phyloP scores from a whole-genome alignment of 495 filamentous ascomycete genomes.

The Tricharina praecox region DNA sequence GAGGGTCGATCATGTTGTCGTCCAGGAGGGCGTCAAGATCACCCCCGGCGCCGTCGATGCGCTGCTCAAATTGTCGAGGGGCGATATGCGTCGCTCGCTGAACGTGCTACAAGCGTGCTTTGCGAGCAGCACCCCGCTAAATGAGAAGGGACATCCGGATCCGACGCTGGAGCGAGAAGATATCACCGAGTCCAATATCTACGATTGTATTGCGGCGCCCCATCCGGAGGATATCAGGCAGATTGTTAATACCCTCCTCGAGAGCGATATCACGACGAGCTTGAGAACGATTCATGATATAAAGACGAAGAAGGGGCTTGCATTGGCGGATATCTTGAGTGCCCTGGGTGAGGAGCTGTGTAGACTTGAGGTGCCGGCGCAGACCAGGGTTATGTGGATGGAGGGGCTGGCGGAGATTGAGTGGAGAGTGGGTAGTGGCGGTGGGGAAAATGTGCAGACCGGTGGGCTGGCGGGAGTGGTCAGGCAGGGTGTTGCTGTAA shows the following conservation, averaged over 20 bases:
- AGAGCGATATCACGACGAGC: constrained; percentile 72
- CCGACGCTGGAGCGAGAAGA: constrained; percentile 47
- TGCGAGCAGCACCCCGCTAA: constrained; percentile 58
- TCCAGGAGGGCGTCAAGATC: constrained; percentile 73
- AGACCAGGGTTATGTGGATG: constrained; percentile 80
- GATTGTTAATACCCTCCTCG: constrained; percentile 68
- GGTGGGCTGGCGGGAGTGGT: constrained; percentile 82
- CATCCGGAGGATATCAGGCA: constrained; percentile 75
- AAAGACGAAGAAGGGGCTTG: constrained; percentile 73
- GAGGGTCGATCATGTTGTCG: constrained; percentile 78
- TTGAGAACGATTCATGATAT: constrained; percentile 71
- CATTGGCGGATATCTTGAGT: constrained; percentile 82
- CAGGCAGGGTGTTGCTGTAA: constrained; percentile 67
- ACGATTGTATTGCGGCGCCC: constrained; percentile 92
- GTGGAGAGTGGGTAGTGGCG: constrained; percentile 75
- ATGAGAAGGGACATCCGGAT: constrained; percentile 43
- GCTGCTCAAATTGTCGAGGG: constrained; percentile 73
- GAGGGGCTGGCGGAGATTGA: constrained; percentile 86
- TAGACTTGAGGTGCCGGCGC: constrained; percentile 65
- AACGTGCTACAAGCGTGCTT: constrained; percentile 96
- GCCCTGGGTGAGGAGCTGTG: constrained; percentile 65
- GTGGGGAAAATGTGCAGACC: constrained; percentile 77
- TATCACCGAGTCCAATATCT: constrained; percentile 84
- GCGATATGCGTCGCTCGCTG: constrained; percentile 86
- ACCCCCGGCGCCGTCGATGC: constrained; percentile 57